Evolutionary conservation across 2,329 filamentous ascomycete species (phyloP), one percentile per base, ranked within the genome.

Genomic region (Chaetomium globosum): DNA sequence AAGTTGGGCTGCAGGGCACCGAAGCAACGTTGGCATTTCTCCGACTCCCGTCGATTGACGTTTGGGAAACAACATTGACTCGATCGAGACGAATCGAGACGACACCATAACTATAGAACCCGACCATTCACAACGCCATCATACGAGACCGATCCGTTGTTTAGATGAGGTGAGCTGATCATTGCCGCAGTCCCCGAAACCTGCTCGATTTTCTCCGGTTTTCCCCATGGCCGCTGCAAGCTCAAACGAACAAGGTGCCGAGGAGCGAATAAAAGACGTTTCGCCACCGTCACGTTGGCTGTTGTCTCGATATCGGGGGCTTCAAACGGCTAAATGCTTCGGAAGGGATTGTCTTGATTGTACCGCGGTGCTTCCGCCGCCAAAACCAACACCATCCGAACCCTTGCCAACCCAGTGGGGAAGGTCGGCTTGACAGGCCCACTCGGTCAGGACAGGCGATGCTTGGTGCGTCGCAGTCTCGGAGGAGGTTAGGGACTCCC

Each of bases 301-400:
- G 36, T 46, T 57, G 21, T 60, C 43, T 39, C 46, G 43, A 39
- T 33, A 48, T 64, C 58, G 53, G 48, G 60, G 8, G 4, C 16
- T 36, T 19, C 55, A 49, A 46, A 63, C 66, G 67, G 65, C 66
- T 65, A 67, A 65, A 67, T 64, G 46, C 52, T 63, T 64, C 62
- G 58, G 60, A 13, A 66, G 33, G 36, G 54, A 21, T 58, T 58
- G 43, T 58, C 43, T 59, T 39, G 49, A 54, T 52, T 52, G 51
- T 63, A 51, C 53, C 49, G 49, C 48, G n/a, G 26, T 53, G 43
- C 30, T 63, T 26, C 64, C 55, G 59, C 43, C 59, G 55, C 56
- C 49, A 57, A 57, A 59, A 58, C 54, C 33, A 62, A 55, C 58
- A 39, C 31, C 55, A 36, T 51, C 51, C 26, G 43, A 30, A 10